phyloP scores from a whole-genome alignment of 148 eudicot genomes.

The Chenopodium formosanum region DNA sequence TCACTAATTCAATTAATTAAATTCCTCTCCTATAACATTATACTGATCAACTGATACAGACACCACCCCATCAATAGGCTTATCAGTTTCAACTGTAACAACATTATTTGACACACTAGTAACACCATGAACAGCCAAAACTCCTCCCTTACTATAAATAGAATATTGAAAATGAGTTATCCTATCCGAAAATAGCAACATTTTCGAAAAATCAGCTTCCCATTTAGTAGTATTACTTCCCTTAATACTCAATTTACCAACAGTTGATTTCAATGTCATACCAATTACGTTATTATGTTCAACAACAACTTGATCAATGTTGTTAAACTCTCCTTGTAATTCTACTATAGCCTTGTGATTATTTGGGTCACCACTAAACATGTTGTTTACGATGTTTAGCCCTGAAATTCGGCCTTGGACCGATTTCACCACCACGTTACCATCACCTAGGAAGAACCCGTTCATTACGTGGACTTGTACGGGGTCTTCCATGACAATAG shows the following conservation, averaged over 20 bases:
- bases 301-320: conserved; percentile 20
- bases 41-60: conserved; percentile 18
- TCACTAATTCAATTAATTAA: neutral
- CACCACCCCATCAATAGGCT: conserved; percentile 17
- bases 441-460: conserved; percentile 21
- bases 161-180: conserved; percentile 18
- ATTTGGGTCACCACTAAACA: conserved; percentile 18
- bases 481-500: conserved; percentile 25
- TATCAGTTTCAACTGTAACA: conserved; percentile 19
- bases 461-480: conserved; percentile 19
- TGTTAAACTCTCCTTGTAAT: conserved; percentile 8
- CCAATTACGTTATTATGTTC: conserved; percentile 14
- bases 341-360: conserved; percentile 15
- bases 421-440: conserved; percentile 17
- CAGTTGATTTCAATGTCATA: conserved; percentile 17
- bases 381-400: conserved; percentile 16
- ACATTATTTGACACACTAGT: conserved; percentile 20
- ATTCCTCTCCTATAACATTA: conserved; percentile 5
- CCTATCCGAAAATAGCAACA: conserved; percentile 20
- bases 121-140: neutral
- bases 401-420: conserved; percentile 13
- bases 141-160: conserved; percentile 10
- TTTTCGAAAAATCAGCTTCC: conserved; percentile 21
- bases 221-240: conserved; percentile 10
- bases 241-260: neutral